Conservation (phyloP, 2,329 filamentous ascomycete genomes). For the Trichoderma asperellum region DNA sequence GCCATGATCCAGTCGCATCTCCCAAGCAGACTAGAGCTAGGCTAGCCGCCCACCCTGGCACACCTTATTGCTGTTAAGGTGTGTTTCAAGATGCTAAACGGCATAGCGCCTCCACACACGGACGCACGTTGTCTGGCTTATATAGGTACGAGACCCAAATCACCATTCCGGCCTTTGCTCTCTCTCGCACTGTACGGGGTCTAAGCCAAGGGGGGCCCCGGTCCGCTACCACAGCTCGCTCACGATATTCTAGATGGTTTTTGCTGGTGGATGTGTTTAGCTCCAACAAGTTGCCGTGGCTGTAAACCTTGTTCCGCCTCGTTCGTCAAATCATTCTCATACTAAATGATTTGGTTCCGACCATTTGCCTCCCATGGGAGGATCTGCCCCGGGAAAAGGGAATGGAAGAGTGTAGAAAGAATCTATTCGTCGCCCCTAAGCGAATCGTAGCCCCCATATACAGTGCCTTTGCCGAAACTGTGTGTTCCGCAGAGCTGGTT, state of each 20-base stretch:
- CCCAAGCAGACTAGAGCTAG: neutral
- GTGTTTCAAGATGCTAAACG: constrained; percentile 3
- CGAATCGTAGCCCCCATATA: neutral
- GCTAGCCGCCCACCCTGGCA: constrained; percentile 26
- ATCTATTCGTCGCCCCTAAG: neutral
- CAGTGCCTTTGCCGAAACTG: neutral
- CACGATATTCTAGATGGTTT: constrained; percentile 3
- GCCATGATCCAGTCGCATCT: neutral
- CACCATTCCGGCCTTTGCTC: neutral
- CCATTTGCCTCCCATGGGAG: neutral
- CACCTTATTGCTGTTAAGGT: constrained; percentile 31
- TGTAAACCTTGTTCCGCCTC: constrained; percentile 12
- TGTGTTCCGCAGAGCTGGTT: constrained; percentile 16
- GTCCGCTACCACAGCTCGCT: neutral
- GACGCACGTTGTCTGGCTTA: constrained; percentile 19
- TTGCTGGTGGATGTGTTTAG: constrained; percentile 1
- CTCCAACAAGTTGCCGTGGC: constrained; percentile 1
- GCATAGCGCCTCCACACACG: constrained; percentile 23
- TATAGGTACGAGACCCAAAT: neutral
- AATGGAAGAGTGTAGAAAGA: neutral
- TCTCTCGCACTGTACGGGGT: constrained; percentile 17
- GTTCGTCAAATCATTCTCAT: neutral
- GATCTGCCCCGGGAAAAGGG: neutral
- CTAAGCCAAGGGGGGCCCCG: constrained; percentile 1
- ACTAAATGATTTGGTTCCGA: neutral